These are phyloP conservation scores for Cicer arietinum DNA, from an alignment of 306 rosid species.

Conservation along the genomic window DNA sequence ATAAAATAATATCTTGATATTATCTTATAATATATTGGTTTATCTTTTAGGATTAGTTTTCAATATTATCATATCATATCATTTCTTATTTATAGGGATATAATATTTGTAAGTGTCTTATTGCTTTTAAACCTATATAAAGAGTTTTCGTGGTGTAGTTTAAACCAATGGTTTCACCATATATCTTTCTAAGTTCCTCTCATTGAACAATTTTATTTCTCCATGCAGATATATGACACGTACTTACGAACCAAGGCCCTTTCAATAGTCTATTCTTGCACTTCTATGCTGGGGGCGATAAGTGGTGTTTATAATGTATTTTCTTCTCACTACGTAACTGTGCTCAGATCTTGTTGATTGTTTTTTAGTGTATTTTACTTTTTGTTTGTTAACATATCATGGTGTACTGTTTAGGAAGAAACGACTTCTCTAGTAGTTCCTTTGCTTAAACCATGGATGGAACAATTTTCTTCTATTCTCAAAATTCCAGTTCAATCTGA, in stretches of 20 bases:
- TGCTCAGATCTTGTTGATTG: constrained; percentile 39
- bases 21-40: too few species aligned
- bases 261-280: constrained; percentile 84
- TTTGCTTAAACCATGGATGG: constrained; percentile 88
- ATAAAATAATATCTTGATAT: too few species aligned
- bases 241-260: constrained; percentile 72
- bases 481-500: constrained; percentile 75
- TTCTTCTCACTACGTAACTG: constrained; percentile 39
- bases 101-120: too few species aligned
- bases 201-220: constrained; percentile 8
- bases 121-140: too few species aligned
- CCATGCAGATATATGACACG: constrained; percentile 69
- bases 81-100: too few species aligned
- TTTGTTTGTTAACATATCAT: constrained; percentile 52
- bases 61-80: too few species aligned
- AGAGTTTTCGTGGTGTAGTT: too few species aligned
- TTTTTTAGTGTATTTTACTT: constrained; percentile 38
- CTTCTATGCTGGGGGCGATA: constrained; percentile 82
- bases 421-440: constrained; percentile 66
- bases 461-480: constrained; percentile 72
- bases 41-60: too few species aligned
- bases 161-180: too few species aligned
- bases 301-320: constrained; percentile 88
- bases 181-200: too few species aligned
- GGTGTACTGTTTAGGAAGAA: constrained; percentile 72